phyloP scores from a whole-genome alignment of 2,329 filamentous ascomycete species.

The Lomentospora prolificans region DNA sequence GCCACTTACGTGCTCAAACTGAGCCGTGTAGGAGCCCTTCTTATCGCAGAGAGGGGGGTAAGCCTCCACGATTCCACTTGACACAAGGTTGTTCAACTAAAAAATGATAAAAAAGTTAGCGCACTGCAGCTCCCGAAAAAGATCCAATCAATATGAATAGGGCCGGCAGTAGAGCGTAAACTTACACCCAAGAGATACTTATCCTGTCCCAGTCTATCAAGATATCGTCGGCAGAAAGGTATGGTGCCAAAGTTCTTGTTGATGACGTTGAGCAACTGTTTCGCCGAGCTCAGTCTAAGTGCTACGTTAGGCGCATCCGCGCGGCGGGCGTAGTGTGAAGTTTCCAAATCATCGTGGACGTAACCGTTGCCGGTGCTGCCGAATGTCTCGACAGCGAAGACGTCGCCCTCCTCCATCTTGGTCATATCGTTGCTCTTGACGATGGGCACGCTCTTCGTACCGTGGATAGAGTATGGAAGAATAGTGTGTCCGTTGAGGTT shows the following conservation, averaged over 20 bases:
- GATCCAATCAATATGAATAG: too few species aligned
- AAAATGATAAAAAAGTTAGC: not conserved
- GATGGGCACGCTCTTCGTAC: slow-evolving; percentile 70
- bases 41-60: slow-evolving; percentile 77
- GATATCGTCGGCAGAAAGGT: slow-evolving; percentile 73
- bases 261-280: slow-evolving; percentile 69
- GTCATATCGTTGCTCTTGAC: slow-evolving; percentile 67
- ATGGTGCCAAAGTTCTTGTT: slow-evolving; percentile 85
- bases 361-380: slow-evolving; percentile 68
- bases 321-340: slow-evolving; percentile 68
- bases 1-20: slow-evolving; percentile 72
- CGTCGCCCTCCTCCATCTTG: slow-evolving; percentile 79
- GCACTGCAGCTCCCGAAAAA: not conserved
- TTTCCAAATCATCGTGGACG: slow-evolving; percentile 68
- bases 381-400: slow-evolving; percentile 76
- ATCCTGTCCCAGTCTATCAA: slow-evolving; percentile 78
- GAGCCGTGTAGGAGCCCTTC: slow-evolving; percentile 80
- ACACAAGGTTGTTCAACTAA: slow-evolving; percentile 70
- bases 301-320: slow-evolving; percentile 48
- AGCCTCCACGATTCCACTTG: slow-evolving; percentile 67
- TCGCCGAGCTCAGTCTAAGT: slow-evolving; percentile 64
- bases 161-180: slow-evolving; percentile 10
- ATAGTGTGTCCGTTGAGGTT: slow-evolving; percentile 72
- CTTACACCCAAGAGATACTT: slow-evolving; percentile 76
- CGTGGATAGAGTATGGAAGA: slow-evolving; percentile 66